Evolutionary conservation across 2,329 filamentous ascomycete species (phyloP).

Genomic region (Leptographium galeiforme): DNA sequence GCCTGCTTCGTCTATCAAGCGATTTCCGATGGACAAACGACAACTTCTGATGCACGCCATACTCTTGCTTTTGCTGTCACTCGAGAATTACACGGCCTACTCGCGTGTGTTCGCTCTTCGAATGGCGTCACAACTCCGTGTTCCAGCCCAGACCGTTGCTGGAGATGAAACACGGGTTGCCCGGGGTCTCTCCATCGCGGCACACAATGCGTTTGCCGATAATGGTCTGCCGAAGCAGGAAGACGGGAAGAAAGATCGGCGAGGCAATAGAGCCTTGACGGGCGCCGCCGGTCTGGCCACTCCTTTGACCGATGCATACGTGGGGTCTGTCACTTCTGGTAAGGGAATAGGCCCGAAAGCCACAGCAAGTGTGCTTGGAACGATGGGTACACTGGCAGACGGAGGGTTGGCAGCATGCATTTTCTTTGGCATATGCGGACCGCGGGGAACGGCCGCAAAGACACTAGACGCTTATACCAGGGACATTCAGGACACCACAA

Average conservation of each 20-base stretch:
- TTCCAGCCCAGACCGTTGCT: constrained; percentile 50
- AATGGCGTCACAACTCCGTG: constrained; percentile 55
- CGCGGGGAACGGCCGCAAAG: constrained; percentile 59
- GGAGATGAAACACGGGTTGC: constrained; percentile 66
- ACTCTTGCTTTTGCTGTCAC: constrained; percentile 57
- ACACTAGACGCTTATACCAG: constrained; percentile 81
- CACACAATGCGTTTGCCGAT: constrained; percentile 50
- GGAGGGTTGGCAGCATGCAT: constrained; percentile 69
- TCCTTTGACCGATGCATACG: constrained; percentile 61
- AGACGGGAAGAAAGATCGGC: constrained; percentile 48
- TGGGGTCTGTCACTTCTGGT: constrained; percentile 68
- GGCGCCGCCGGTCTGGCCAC: constrained; percentile 63
- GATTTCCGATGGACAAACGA: constrained; percentile 46
- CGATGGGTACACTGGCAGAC: constrained; percentile 66
- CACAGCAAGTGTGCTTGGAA: constrained; percentile 66
- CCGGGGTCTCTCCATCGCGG: constrained; percentile 58
- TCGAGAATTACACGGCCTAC: constrained; percentile 65
- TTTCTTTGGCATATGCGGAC: constrained; percentile 84
- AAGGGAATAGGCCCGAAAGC: constrained; percentile 60
- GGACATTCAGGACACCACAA: constrained; percentile 80
- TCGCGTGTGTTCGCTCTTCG: constrained; percentile 59
- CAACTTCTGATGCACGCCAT: constrained; percentile 58
- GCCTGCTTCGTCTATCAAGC: constrained; percentile 19
- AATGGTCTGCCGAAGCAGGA: constrained; percentile 50
- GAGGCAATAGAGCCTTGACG: constrained; percentile 44